These are phyloP conservation scores for Globisporangium abappressorium DNA, from an alignment of 352 stramenopile species.

Conservation along the genomic window DNA sequence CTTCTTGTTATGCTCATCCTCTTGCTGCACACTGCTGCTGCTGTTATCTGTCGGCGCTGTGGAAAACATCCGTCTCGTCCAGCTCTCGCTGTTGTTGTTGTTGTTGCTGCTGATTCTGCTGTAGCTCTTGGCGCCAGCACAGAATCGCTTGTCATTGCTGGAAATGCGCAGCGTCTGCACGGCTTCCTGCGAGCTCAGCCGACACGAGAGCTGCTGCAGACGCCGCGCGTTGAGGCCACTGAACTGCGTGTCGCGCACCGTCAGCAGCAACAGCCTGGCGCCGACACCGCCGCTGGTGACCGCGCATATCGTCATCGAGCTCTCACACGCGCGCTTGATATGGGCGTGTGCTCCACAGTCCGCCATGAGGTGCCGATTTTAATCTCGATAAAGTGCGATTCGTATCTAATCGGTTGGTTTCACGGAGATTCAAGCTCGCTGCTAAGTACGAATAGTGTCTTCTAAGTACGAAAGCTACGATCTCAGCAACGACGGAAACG, in stretches of 20 bases:
- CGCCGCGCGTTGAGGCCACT: neutral
- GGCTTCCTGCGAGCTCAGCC: neutral
- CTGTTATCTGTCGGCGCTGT: conserved; percentile 15
- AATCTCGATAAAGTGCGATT: neutral
- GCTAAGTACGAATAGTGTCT: neutral
- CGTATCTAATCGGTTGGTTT: neutral
- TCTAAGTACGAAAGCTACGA: neutral
- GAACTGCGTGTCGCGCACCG: neutral
- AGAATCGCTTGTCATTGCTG: neutral
- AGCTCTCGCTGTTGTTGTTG: conserved; percentile 11
- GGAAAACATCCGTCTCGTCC: conserved; percentile 11
- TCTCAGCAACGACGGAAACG: neutral
- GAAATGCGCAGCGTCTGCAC: conserved; percentile 3
- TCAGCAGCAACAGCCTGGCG: conserved; percentile 12
- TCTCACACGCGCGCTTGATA: neutral
- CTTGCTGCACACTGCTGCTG: neutral
- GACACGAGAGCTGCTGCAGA: conserved; percentile 3
- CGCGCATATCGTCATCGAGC: conserved; percentile 5
- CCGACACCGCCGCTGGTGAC: neutral
- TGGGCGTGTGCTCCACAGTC: neutral
- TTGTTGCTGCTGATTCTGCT: neutral
- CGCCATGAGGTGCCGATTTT: neutral
- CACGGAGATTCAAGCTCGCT: neutral
- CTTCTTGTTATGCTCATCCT: conserved; percentile 28
- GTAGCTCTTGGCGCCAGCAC: neutral